phyloP scores from a whole-genome alignment of 1,284 basidiomycete species.

The Microbotryum silenes-acaulis region DNA sequence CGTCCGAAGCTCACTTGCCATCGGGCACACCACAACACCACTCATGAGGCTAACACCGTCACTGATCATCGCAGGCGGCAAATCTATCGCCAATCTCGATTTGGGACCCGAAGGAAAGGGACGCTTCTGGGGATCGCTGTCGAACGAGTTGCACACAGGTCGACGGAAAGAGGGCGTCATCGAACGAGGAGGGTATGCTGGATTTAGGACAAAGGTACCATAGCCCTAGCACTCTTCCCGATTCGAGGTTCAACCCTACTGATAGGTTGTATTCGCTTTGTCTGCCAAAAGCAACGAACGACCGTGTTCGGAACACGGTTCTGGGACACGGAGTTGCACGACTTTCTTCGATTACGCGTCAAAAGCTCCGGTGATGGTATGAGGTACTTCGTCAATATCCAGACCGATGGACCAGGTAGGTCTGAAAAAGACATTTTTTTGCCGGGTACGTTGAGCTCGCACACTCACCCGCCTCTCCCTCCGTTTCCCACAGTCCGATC shows the following conservation, averaged over 20 bases:
- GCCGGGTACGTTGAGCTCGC: background rate
- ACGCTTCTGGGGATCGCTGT: conserved; percentile 68
- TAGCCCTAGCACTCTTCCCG: background rate
- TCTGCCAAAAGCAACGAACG: conserved; percentile 38
- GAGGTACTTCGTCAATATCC: conserved; percentile 74
- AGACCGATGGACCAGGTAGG: conserved; percentile 58
- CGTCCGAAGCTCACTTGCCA: background rate
- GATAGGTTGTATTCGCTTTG: too few relatives aligned
- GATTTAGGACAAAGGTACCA: conserved; percentile 66
- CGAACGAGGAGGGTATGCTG: conserved; percentile 65
- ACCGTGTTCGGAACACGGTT: conserved; percentile 71
- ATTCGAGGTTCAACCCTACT: background rate
- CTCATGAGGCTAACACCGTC: background rate
- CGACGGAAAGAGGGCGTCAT: conserved; percentile 46
- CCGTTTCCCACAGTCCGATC: conserved; percentile 47
- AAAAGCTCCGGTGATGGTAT: conserved; percentile 54
- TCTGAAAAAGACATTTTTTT: background rate
- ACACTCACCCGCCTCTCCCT: background rate
- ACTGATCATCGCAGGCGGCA: conserved; percentile 51
- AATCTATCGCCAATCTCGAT: conserved; percentile 62
- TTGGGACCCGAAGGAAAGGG: conserved; percentile 54
- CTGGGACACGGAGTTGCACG: conserved; percentile 70
- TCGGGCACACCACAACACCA: background rate
- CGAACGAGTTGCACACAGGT: conserved; percentile 54
- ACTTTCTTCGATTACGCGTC: conserved; percentile 67